phyloP scores from a whole-genome alignment of 257 asterid species.

The Sherardia arvensis region DNA sequence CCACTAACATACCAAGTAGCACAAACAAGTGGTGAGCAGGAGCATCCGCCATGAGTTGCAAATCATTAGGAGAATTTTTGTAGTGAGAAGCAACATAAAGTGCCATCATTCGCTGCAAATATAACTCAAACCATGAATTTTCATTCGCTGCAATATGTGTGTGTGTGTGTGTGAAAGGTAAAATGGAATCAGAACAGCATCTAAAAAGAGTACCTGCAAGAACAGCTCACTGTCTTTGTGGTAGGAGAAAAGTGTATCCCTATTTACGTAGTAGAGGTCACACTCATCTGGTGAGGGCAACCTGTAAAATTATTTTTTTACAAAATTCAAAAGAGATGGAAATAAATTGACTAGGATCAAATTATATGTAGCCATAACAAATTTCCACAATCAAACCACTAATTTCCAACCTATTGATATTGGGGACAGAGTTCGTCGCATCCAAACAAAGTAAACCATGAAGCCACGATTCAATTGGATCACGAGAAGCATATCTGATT shows the following conservation, averaged over 20 bases:
- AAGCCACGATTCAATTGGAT: constrained; percentile 90
- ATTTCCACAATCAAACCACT: not conserved
- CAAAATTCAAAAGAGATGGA: constrained; percentile 7
- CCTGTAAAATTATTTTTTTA: constrained; percentile 23
- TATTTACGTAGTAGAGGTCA: constrained; percentile 86
- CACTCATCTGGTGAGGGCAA: constrained; percentile 73
- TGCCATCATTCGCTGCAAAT: constrained; percentile 92
- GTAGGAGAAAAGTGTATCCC: constrained; percentile 89
- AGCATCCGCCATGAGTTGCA: constrained; percentile 98
- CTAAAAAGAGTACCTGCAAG: constrained; percentile 51
- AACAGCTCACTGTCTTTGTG: constrained; percentile 82
- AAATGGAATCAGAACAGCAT: not conserved
- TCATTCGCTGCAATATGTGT: no score
- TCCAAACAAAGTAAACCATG: constrained; percentile 78
- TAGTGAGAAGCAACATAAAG: constrained; percentile 95
- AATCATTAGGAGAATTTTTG: constrained; percentile 89
- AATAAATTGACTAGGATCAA: constrained; percentile 3
- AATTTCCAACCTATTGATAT: constrained; percentile 54
- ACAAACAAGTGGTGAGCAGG: constrained; percentile 99
- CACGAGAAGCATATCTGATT: constrained; percentile 96
- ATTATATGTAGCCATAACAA: constrained; percentile 6
- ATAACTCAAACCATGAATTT: not conserved
- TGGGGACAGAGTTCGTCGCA: constrained; percentile 58
- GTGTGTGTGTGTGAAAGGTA: not conserved
- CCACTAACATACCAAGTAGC: constrained; percentile 56